Evolutionary conservation across 352 stramenopile species (phyloP).

Genomic region (Globisporangium paroecandrum): DNA sequence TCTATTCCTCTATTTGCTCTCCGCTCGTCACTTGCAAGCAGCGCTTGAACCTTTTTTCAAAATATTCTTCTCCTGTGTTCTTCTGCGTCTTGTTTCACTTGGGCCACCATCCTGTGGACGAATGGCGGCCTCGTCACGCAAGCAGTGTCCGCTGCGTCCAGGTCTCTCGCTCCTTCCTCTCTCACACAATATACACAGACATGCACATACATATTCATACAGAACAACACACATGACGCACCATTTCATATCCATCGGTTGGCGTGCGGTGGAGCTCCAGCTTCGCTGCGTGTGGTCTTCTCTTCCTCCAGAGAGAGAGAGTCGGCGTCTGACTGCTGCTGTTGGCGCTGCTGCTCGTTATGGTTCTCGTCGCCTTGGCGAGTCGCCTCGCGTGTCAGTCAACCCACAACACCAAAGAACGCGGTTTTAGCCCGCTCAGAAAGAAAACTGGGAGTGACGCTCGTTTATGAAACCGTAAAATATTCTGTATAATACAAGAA

Average conservation of each 20-base stretch:
- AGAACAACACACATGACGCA: constrained; percentile 17
- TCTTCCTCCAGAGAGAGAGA: constrained; percentile 1
- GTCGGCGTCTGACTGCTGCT: constrained; percentile 4
- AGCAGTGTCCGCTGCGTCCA: too few relatives aligned
- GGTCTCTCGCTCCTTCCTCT: not conserved
- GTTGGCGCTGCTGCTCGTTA: not conserved
- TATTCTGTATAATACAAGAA: not conserved
- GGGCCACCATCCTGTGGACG: not conserved
- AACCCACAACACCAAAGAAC: not conserved
- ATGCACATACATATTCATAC: not conserved
- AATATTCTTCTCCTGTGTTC: not conserved
- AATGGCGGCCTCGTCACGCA: not conserved
- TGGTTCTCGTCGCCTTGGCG: not conserved
- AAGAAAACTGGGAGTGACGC: not conserved
- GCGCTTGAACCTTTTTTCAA: not conserved
- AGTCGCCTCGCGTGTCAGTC: not conserved
- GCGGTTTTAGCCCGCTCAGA: not conserved
- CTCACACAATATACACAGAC: not conserved
- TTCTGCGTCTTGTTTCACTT: not conserved
- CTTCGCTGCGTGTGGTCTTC: constrained; percentile 26
- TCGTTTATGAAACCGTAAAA: not conserved
- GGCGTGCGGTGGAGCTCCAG: constrained; percentile 35
- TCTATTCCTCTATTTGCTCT: too few relatives aligned
- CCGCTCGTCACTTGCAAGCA: not conserved
- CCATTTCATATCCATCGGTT: constrained; percentile 49